Evolutionary conservation across 2,329 filamentous ascomycete genomes (phyloP), one percentile per base, ranked within the genome.

Genomic region (Ophidiomyces ophidiicola): DNA sequence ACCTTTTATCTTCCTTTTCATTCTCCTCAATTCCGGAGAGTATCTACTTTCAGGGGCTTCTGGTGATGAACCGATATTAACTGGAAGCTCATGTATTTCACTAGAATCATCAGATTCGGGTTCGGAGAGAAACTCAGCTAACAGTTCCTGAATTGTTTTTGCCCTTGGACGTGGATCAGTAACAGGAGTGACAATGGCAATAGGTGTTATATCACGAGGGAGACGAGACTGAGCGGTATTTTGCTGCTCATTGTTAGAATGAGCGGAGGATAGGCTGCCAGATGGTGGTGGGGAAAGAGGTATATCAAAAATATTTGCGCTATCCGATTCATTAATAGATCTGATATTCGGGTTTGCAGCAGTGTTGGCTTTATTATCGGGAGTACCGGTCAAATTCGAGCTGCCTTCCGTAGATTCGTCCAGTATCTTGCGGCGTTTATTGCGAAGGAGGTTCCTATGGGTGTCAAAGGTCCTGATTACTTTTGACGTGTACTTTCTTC

Each of bases 1-100:
- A 18, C 67, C 67, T 43, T 62, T 62, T 8, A 67, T 68, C 36
- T 48, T 59, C 19, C 62, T 61, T 33, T 61, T 57, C 8, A 61
- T 46, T 18, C 44, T 48, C 44, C 54, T 52, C 7, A 67, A 48
- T 34, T 53, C 50, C 29, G 46, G 38, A 6, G 48, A 45, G 19
- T 47, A 39, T 39, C 51, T 46, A 11, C 25, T 20, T 31, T 48
- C 42, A 3, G 33, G 26, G 6, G 21, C 21, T 33, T 42, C 36
- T 6, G 35, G 35, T 14, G 15, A 17, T 15, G 40, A 44, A 14
- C 30, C 38, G 12, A 18, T 11, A 6, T 32, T 21, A 10, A 25
- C 26, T 29, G 34, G n/a, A n/a, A n/a, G 32, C 21, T 44, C 14
- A 14, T 21, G 29, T 4, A 21, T 4, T 6, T 28, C 14, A 18